Conservation (phyloP, 495 filamentous ascomycete species). For the Tuber calosporum region DNA sequence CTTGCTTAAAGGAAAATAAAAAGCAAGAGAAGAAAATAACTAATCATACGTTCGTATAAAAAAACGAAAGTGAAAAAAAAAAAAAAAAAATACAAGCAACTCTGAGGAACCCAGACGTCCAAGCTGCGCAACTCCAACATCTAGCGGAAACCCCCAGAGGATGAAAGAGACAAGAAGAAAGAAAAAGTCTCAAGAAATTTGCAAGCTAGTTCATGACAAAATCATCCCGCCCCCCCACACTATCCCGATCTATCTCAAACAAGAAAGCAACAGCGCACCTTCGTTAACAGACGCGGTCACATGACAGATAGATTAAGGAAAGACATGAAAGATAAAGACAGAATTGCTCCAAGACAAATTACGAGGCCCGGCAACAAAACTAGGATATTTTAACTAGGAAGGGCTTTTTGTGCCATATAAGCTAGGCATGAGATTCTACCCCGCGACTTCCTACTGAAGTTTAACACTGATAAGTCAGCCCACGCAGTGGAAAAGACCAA, state of each 20-base stretch:
- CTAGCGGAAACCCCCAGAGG: constrained; percentile 7
- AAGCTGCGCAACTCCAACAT: not conserved
- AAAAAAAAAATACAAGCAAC: constrained; percentile 12
- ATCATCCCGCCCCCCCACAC: constrained; percentile 33
- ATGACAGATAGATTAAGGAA: not conserved
- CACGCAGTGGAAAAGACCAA: not conserved
- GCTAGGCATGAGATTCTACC: constrained; percentile 22
- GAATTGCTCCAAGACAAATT: constrained; percentile 8
- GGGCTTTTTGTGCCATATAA: constrained; percentile 28
- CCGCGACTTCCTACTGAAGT: constrained; percentile 6
- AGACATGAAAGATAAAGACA: constrained; percentile 7
- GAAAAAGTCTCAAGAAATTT: constrained; percentile 13
- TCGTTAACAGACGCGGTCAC: not conserved
- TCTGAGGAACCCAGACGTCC: constrained; percentile 18
- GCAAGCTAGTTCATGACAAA: constrained; percentile 18
- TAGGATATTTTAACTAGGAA: constrained; percentile 21
- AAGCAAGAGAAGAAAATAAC: constrained; percentile 36
- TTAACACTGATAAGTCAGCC: constrained; percentile 17
- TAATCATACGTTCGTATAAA: constrained; percentile 34
- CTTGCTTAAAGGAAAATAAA: constrained; percentile 21
- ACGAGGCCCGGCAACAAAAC: constrained; percentile 1
- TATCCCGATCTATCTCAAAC: constrained; percentile 40
- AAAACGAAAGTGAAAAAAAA: constrained; percentile 17
- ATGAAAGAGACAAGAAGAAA: constrained; percentile 17
- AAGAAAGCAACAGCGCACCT: constrained; percentile 31